Evolutionary conservation across 192 early-diverging fungal genomes (phyloP).

Genomic region (Podila minutissima): DNA sequence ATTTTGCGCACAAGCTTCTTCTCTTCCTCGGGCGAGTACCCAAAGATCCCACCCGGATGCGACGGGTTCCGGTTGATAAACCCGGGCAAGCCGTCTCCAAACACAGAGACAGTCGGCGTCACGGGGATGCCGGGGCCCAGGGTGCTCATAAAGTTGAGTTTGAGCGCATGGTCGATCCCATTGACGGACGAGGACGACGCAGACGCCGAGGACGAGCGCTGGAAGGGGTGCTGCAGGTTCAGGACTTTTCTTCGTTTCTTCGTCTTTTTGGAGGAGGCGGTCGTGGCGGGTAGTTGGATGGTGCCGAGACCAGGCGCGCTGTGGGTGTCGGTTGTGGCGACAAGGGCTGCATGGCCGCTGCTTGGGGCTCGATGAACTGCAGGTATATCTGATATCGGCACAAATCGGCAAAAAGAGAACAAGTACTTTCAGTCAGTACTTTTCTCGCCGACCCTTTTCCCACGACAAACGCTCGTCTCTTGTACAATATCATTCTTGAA

Average conservation of each 20-base stretch:
- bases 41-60: slow-evolving; percentile 25
- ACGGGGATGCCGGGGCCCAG: slow-evolving; percentile 36
- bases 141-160: slow-evolving; percentile 31
- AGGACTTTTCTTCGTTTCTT: neutral
- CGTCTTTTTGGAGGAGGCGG: neutral
- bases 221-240: neutral
- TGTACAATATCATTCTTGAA: neutral
- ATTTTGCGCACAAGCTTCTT: slow-evolving; percentile 49
- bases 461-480: neutral
- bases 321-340: neutral
- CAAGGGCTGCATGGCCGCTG: slow-evolving; percentile 1
- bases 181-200: neutral
- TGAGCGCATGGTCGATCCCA: slow-evolving; percentile 31
- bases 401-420: neutral
- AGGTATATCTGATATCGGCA: neutral
- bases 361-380: neutral
- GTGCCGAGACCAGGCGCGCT: neutral
- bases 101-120: slow-evolving; percentile 28
- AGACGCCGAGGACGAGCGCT: neutral
- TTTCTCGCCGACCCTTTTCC: neutral
- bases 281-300: neutral
- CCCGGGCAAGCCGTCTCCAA: slow-evolving; percentile 25
- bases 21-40: slow-evolving; percentile 43
- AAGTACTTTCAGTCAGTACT: neutral
- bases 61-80: slow-evolving; percentile 16